These are phyloP conservation scores for Blastobotrys malaysiensis DNA, from an alignment of 1,139 yeast species.

Conservation along the genomic window DNA sequence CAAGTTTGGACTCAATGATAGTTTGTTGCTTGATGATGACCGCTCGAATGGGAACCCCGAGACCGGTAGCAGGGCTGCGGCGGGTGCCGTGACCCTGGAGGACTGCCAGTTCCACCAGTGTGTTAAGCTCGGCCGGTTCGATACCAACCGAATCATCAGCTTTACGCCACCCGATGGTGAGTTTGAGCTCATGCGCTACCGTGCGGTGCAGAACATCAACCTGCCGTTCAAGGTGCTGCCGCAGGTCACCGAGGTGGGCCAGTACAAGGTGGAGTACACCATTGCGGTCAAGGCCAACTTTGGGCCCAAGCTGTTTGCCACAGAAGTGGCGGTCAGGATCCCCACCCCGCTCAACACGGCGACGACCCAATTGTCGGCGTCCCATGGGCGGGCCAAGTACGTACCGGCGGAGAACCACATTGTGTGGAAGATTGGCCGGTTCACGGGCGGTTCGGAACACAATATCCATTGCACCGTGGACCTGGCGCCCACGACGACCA, in stretches of 20 bases:
- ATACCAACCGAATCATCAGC: slow-evolving; percentile 57
- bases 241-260: slow-evolving; percentile 49
- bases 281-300: slow-evolving; percentile 58
- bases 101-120: slow-evolving; percentile 90
- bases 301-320: slow-evolving; percentile 57
- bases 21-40: slow-evolving; percentile 28
- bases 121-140: slow-evolving; percentile 66
- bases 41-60: slow-evolving; percentile 15
- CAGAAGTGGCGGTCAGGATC: slow-evolving; percentile 56
- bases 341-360: slow-evolving; percentile 69
- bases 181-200: slow-evolving; percentile 81
- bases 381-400: slow-evolving; percentile 66
- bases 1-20: slow-evolving; percentile 57
- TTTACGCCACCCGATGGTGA: slow-evolving; percentile 92
- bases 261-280: slow-evolving; percentile 48
- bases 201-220: slow-evolving; percentile 50
- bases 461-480: slow-evolving; percentile 50
- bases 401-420: slow-evolving; percentile 60
- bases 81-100: slow-evolving; percentile 53
- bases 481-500: slow-evolving; percentile 31
- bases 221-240: slow-evolving; percentile 74
- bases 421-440: slow-evolving; percentile 65
- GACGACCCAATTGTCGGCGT: slow-evolving; percentile 36
- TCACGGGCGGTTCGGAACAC: slow-evolving; percentile 63
- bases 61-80: slow-evolving; percentile 34